Percentiles rank a stretch among this genome's conserved stretches.
Conservation (phyloP, 2,329 filamentous ascomycete species). For the Colletotrichum neosansevieriae region DNA sequence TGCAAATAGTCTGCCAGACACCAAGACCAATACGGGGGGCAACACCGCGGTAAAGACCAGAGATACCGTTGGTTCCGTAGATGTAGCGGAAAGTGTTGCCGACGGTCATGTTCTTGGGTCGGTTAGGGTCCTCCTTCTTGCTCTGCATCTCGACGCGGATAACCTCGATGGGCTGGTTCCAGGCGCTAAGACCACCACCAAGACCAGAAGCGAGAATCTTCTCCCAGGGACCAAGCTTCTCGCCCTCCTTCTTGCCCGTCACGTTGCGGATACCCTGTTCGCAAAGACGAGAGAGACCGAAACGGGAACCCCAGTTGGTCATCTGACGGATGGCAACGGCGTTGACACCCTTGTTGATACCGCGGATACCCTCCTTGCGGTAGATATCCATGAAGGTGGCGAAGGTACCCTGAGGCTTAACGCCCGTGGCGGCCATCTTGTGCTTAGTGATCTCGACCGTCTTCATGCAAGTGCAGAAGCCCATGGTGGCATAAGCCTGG, state of each 20-base stretch:
- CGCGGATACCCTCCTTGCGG: conserved; percentile 89
- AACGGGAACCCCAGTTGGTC: conserved; percentile 98
- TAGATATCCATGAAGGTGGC: conserved; percentile 98
- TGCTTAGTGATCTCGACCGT: conserved; percentile 99
- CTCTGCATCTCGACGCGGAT: conserved; percentile 99
- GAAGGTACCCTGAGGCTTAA: conserved; percentile 90
- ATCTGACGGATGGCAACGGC: conserved; percentile 98
- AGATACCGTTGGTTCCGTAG: conserved; percentile 87
- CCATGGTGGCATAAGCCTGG: conserved; percentile 99
- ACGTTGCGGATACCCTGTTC: conserved; percentile 86
- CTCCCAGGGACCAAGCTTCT: conserved; percentile 83
- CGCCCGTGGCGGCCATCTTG: conserved; percentile 87
- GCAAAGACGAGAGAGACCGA: conserved; percentile 91
- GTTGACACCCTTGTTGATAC: conserved; percentile 99
- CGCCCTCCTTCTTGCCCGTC: conserved; percentile 82
- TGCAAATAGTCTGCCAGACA: conserved; percentile 99
- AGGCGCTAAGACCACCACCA: conserved; percentile 94
- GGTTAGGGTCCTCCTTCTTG: conserved; percentile 97
- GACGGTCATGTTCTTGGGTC: conserved; percentile 99
- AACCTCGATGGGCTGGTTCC: conserved; percentile 99
- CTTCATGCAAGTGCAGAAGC: conserved; percentile 99
- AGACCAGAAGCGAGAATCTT: conserved; percentile 89
- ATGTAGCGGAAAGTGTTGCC: conserved; percentile 89
- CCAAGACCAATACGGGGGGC: conserved; percentile 93
- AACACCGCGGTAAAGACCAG: conserved; percentile 95